Conservation (phyloP, 1,284 basidiomycete genomes). For the Boletellus deceptivus region DNA sequence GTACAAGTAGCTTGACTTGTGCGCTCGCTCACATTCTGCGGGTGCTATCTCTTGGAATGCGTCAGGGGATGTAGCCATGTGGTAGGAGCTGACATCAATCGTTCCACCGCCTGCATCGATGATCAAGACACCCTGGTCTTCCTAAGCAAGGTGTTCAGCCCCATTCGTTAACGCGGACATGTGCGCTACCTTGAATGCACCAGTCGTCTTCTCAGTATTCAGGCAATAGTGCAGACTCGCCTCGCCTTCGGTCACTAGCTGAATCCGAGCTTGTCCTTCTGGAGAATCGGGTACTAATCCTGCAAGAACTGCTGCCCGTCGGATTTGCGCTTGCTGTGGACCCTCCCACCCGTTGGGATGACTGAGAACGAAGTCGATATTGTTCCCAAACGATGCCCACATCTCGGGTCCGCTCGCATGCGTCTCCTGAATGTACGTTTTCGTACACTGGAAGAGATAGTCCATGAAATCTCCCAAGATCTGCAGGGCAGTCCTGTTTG, state of each 20-base stretch:
- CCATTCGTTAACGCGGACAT: background rate
- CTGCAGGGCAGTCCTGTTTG: conserved; percentile 39
- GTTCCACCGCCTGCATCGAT: conserved; percentile 54
- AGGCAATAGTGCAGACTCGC: conserved; percentile 49
- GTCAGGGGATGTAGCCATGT: conserved; percentile 19
- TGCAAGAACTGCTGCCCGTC: conserved; percentile 37
- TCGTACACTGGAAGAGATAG: conserved; percentile 40
- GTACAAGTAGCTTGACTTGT: background rate
- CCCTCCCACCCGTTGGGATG: conserved; percentile 48
- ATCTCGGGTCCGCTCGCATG: conserved; percentile 35
- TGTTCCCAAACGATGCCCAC: conserved; percentile 35
- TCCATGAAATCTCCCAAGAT: conserved; percentile 47
- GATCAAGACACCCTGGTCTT: conserved; percentile 42
- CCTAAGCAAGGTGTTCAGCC: conserved; percentile 16
- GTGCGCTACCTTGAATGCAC: conserved; percentile 37
- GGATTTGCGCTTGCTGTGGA: conserved; percentile 37
- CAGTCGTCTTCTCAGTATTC: conserved; percentile 37
- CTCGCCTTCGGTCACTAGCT: conserved; percentile 51
- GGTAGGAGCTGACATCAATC: conserved; percentile 40
- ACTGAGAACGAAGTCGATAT: conserved; percentile 35
- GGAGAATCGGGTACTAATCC: conserved; percentile 35
- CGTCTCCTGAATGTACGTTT: conserved; percentile 38
- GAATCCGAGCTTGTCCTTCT: conserved; percentile 39
- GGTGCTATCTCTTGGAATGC: conserved; percentile 35
- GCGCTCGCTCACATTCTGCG: conserved; percentile 28